A percentile compares a stretch with the other conserved stretches of the same genome.
These are phyloP conservation scores for Taxillus chinensis DNA, from an alignment of 164 flowering plant genomes.

Conservation along the genomic window DNA sequence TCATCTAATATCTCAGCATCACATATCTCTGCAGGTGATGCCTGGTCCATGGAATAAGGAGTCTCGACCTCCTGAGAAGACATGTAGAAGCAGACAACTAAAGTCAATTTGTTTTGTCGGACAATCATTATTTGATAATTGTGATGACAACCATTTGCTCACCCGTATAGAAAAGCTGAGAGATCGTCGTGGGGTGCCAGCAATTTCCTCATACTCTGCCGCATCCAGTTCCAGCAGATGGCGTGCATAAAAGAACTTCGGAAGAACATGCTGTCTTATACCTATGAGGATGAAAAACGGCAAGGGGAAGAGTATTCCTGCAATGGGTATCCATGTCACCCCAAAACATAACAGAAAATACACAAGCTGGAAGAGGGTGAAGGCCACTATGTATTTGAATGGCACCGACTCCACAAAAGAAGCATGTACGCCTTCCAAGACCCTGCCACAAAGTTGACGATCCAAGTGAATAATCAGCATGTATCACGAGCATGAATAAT, in stretches of 20 bases:
- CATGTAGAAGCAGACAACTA: not conserved
- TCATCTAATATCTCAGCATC: conserved; percentile 76
- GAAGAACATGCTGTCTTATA: conserved; percentile 32
- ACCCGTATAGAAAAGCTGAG: conserved; percentile 19
- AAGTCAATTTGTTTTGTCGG: not conserved
- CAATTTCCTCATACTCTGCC: conserved; percentile 34
- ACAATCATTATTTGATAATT: not conserved
- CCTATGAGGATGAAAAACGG: conserved; percentile 34
- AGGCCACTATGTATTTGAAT: conserved; percentile 17
- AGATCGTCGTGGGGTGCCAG: conserved; percentile 16
- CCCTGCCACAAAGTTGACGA: conserved; percentile 16
- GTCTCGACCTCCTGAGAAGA: conserved; percentile 17
- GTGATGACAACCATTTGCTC: not conserved
- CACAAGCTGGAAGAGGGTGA: conserved; percentile 33
- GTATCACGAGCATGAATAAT: too few species aligned
- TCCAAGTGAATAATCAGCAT: not conserved
- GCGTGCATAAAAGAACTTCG: conserved; percentile 19
- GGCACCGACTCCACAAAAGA: conserved; percentile 36
- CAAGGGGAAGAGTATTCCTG: conserved; percentile 41
- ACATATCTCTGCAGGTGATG: conserved; percentile 11
- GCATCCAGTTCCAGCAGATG: conserved; percentile 36
- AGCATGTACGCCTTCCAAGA: conserved; percentile 31
- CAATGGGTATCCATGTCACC: conserved; percentile 44
- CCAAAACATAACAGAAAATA: conserved; percentile 35
- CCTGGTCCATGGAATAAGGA: conserved; percentile 2